Base-by-base conservation (phyloP, 345 rosid species). In the Garcia nutans region DNA sequence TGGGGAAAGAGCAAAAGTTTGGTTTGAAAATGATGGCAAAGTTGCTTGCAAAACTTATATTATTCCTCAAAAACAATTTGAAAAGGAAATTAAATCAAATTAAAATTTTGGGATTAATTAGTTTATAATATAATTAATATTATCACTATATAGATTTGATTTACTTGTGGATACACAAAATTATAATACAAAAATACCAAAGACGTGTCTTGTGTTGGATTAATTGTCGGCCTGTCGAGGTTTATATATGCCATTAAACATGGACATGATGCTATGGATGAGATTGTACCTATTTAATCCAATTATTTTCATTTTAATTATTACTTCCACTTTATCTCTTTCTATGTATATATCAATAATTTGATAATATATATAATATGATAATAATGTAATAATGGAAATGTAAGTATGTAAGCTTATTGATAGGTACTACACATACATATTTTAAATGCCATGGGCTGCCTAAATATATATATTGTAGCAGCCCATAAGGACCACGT, bases 121-220 rank as follows among this genome's bases (percentile, higher is more conserved):
- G 7, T 45, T 5, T 8, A 45, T 45, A 28, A 28, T 28, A 28
- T 28, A 28, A 28, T 28, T 28, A 28, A 45, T 11, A 45, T 45
- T 47, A 47, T 47, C 13, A 47, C 10, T 13, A 47, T 47, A 82
- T 60, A 71, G 86, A 81, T 74, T 80, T 77, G 85, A 77, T 81
- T 82, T 84, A 86, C 86, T 89, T 84, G 89, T 78, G 85, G 80
- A 73, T 74, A 84, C 83, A 86, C 88, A 82, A 85, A 79, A 83
- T 82, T 70, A 76, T 74, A 45, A 54, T 75, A 68, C 75, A 77
- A 71, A 28, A 77, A 69, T 20, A 68, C 59, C 85, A 31, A 79
- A 76, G 86, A 87, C 93, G 81, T 84, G 97, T 85, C 95, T 61
- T 45, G 8, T 80, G 83, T 75, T 85, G 78, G 84, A 66, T 81